Conservation (phyloP, 140 eudicot genomes). For the Ambrosia hybrid region DNA sequence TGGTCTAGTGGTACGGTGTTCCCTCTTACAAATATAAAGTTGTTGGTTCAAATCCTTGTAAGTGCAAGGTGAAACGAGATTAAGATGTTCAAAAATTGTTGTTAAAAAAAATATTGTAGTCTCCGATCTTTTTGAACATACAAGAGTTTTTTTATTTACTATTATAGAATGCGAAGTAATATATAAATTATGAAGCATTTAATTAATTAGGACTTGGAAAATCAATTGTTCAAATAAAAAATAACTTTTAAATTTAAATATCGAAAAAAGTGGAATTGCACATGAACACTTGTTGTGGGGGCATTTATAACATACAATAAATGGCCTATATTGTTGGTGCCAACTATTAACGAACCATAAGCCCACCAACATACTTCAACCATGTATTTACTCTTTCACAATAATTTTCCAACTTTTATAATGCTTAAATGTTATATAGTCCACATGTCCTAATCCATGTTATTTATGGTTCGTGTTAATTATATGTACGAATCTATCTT, state of each 20-base stretch:
- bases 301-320: slow-evolving; percentile 39
- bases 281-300: slow-evolving; percentile 35
- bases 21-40: no score
- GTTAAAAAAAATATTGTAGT: no score
- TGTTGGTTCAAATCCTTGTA: no score
- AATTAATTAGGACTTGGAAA: background rate
- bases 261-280: slow-evolving; percentile 28
- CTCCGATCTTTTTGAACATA: no score
- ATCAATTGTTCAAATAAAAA: background rate
- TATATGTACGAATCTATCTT: background rate
- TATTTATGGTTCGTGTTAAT: background rate
- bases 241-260: background rate
- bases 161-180: no score
- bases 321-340: slow-evolving; percentile 43
- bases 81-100: no score
- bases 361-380: slow-evolving; percentile 26
- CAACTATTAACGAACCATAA: slow-evolving; percentile 35
- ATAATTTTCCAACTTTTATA: slow-evolving; percentile 13
- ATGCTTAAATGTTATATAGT: background rate
- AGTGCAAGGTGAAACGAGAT: no score
- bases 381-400: slow-evolving; percentile 15
- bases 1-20: no score
- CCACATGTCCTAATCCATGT: slow-evolving; percentile 9
- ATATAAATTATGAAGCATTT: no score
- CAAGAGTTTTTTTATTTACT: no score